A percentile compares a stretch with the other conserved stretches of the same genome.
These are phyloP conservation scores for Aspergillus flavus DNA, from an alignment of 2,329 filamentous ascomycete genomes.

Conservation along the genomic window DNA sequence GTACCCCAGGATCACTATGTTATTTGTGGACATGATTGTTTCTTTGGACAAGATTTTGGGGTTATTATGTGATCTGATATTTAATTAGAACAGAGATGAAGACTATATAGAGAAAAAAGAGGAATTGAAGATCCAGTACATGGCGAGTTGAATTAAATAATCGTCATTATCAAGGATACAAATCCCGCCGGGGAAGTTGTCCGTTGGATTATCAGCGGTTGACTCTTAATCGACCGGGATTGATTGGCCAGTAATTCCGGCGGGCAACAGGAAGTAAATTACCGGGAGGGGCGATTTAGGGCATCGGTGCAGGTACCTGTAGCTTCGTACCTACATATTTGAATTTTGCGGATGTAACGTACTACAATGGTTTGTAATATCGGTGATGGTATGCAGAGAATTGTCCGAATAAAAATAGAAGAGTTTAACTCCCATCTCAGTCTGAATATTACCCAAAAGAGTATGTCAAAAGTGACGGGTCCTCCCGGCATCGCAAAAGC, in stretches of 20 bases:
- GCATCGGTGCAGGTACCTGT: neutral
- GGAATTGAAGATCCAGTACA: neutral
- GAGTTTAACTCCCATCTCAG: too few species aligned
- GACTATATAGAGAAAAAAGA: neutral
- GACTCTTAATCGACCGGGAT: neutral
- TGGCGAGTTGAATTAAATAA: neutral
- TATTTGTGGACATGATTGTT: conserved; percentile 34
- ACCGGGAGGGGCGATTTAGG: neutral
- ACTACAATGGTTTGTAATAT: neutral
- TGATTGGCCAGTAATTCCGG: neutral
- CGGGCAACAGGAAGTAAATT: neutral
- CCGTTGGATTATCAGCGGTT: neutral
- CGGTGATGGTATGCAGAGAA: neutral
- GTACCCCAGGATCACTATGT: conserved; percentile 46
- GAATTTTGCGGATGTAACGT: neutral
- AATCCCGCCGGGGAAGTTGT: neutral
- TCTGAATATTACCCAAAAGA: too few species aligned
- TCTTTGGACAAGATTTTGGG: neutral
- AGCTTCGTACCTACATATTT: neutral
- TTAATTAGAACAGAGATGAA: neutral
- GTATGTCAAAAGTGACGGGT: neutral
- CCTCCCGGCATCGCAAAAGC: neutral
- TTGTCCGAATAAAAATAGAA: too few species aligned
- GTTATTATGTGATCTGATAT: neutral
- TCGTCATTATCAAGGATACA: neutral